These are phyloP conservation scores for Erysiphe pulchra DNA, from an alignment of 2,329 filamentous ascomycete species.

Conservation along the genomic window DNA sequence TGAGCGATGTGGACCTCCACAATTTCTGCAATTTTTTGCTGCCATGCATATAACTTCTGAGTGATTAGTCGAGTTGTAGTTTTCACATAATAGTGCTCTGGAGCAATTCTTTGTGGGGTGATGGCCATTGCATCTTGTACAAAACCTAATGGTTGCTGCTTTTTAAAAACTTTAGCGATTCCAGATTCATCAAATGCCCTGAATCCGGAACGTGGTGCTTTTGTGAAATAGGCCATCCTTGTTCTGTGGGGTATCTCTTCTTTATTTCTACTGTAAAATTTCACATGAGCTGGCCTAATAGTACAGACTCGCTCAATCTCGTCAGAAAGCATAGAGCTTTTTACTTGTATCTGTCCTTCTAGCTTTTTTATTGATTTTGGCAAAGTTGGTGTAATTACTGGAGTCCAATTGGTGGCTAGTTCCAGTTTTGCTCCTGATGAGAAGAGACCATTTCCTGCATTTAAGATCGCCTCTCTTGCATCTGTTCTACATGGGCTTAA, in stretches of 20 bases:
- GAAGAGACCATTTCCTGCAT: too few relatives aligned
- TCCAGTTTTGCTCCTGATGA: too few relatives aligned
- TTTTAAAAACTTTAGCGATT: too few relatives aligned
- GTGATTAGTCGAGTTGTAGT: too few relatives aligned
- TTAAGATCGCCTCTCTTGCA: neutral
- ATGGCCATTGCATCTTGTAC: too few relatives aligned
- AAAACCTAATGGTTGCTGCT: too few relatives aligned
- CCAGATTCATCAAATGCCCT: too few relatives aligned
- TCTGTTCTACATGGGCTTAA: too few relatives aligned
- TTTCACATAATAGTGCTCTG: too few relatives aligned
- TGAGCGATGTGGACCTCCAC: too few relatives aligned
- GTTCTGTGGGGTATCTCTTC: neutral
- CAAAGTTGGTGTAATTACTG: neutral
- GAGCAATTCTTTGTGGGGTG: too few relatives aligned
- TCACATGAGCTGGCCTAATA: neutral
- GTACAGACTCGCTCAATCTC: conserved; percentile 1
- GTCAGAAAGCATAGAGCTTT: neutral
- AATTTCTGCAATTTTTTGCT: neutral
- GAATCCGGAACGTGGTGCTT: neutral
- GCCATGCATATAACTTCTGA: neutral
- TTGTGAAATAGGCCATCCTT: neutral
- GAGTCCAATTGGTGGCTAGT: too few relatives aligned
- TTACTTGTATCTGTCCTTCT: neutral
- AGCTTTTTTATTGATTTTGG: neutral
- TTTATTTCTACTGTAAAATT: neutral